phyloP scores from a whole-genome alignment of 306 rosid species.

The Cucurbita maxima region DNA sequence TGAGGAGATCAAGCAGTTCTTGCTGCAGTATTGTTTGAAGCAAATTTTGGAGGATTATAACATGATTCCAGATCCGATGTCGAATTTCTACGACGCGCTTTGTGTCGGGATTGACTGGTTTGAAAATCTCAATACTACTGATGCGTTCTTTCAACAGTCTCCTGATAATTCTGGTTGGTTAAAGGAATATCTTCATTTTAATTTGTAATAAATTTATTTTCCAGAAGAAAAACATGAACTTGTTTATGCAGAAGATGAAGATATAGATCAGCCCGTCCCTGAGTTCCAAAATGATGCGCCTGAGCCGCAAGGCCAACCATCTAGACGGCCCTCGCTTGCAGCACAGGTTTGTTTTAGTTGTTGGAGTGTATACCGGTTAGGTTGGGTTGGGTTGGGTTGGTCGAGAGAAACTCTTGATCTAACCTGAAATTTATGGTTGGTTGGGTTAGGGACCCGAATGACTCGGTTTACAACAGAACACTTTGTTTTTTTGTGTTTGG shows the following conservation, averaged over 20 bases:
- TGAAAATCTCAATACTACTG: conserved; percentile 4
- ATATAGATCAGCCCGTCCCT: background rate
- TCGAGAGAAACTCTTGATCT: too few relatives aligned
- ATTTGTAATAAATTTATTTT: too few relatives aligned
- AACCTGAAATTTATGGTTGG: too few relatives aligned
- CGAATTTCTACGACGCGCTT: conserved; percentile 44
- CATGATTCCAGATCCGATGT: conserved; percentile 36
- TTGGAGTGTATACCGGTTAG: too few relatives aligned
- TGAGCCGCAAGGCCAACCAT: background rate
- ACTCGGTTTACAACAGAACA: too few relatives aligned
- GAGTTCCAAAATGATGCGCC: background rate
- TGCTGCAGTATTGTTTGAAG: conserved; percentile 27
- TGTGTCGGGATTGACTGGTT: conserved; percentile 48
- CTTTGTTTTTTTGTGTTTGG: too few relatives aligned
- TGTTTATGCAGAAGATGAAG: background rate
- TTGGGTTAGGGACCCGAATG: too few relatives aligned
- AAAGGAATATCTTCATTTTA: too few relatives aligned
- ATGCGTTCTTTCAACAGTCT: background rate
- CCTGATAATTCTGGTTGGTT: background rate
- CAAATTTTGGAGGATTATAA: conserved; percentile 24
- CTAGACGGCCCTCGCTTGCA: background rate
- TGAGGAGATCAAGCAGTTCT: conserved; percentile 31
- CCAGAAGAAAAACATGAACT: too few relatives aligned
- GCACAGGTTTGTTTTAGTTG: background rate
- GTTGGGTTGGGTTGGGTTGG: too few relatives aligned